Evolutionary conservation across 1,284 basidiomycete species (phyloP).

Genomic region (Xerocomus minutiporus): DNA sequence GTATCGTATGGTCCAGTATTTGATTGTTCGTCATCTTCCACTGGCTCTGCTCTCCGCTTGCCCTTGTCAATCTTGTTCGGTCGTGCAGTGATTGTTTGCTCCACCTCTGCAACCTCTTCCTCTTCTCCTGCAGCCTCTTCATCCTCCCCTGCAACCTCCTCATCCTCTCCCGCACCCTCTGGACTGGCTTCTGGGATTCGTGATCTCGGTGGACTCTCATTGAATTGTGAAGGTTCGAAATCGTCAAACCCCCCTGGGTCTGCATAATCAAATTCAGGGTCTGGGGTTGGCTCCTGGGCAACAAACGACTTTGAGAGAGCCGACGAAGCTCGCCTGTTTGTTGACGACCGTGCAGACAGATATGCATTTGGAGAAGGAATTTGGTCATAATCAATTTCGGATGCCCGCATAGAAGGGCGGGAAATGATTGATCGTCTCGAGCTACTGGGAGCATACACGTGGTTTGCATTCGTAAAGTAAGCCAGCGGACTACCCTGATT

Average conservation of each 20-base stretch:
- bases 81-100: slow-evolving; percentile 28
- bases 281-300: slow-evolving; percentile 28
- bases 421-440: slow-evolving; percentile 46
- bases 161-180: slow-evolving; percentile 43
- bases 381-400: slow-evolving; percentile 60
- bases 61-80: slow-evolving; percentile 34
- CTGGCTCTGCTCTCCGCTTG: slow-evolving; percentile 32
- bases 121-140: slow-evolving; percentile 18
- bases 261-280: slow-evolving; percentile 27
- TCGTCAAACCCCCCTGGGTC: slow-evolving; percentile 26
- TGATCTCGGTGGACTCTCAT: slow-evolving; percentile 34
- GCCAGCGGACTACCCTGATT: slow-evolving; percentile 45
- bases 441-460: slow-evolving; percentile 43
- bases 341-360: slow-evolving; percentile 35
- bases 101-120: slow-evolving; percentile 31
- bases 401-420: slow-evolving; percentile 48
- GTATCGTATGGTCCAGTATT: slow-evolving; percentile 24
- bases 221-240: slow-evolving; percentile 33
- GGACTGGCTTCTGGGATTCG: slow-evolving; percentile 37
- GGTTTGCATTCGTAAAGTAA: slow-evolving; percentile 51
- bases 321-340: slow-evolving; percentile 44
- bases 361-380: slow-evolving; percentile 60
- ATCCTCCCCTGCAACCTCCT: slow-evolving; percentile 29
- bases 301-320: slow-evolving; percentile 39
- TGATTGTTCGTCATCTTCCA: slow-evolving; percentile 29